These are phyloP conservation scores for Penicillium bialowiezense DNA, from an alignment of 495 filamentous ascomycete genomes.

Conservation along the genomic window DNA sequence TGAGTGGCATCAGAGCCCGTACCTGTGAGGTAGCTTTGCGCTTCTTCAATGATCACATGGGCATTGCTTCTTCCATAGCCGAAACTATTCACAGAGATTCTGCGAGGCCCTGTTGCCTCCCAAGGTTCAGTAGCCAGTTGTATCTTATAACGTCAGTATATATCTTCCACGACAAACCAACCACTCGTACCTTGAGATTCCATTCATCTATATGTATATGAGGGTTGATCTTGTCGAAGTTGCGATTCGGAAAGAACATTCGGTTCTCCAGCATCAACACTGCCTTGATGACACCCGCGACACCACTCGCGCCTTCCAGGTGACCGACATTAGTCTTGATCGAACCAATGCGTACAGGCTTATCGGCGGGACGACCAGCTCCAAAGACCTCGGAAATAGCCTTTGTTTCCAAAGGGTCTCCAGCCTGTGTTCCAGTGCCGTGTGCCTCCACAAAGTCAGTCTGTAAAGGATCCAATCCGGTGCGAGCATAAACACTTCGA, in stretches of 20 bases:
- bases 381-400: constrained; percentile 40
- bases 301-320: constrained; percentile 29
- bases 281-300: constrained; percentile 35
- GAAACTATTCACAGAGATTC: constrained; percentile 37
- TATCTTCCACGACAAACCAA: background rate
- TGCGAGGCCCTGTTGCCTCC: constrained; percentile 18
- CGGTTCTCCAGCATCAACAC: constrained; percentile 30
- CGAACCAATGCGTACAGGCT: constrained; percentile 23
- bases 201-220: constrained; percentile 25
- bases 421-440: constrained; percentile 57
- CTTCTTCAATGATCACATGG: constrained; percentile 39
- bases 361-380: constrained; percentile 1
- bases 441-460: constrained; percentile 29
- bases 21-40: constrained; percentile 5
- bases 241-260: constrained; percentile 26
- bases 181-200: constrained; percentile 22
- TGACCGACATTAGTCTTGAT: constrained; percentile 43
- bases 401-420: constrained; percentile 59
- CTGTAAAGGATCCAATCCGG: constrained; percentile 32
- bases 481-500: constrained; percentile 45
- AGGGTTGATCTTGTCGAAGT: constrained; percentile 28
- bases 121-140: constrained; percentile 18
- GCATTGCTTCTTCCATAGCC: constrained; percentile 41
- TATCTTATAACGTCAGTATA: constrained; percentile 12
- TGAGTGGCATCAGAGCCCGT: background rate